Base-by-base conservation (phyloP, 257 asterid species). In the Plantago ovata region DNA sequence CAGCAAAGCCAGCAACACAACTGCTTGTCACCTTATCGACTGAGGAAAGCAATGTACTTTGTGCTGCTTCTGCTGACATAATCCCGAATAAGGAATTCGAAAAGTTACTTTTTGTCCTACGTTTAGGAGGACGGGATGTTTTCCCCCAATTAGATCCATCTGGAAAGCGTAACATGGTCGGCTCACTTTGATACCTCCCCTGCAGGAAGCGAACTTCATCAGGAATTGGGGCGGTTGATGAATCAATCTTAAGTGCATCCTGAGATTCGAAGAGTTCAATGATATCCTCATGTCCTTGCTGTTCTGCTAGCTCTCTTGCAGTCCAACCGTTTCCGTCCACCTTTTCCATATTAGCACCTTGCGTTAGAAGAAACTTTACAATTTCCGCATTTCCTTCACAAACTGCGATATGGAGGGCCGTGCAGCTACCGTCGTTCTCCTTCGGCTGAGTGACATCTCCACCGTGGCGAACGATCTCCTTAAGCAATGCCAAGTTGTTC, bases 221-320 rank as follows among this genome's bases (percentile, higher is more conserved):
- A 8, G 64, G 57, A 23, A 56, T 40, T 1, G 76, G 12, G 23
- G 32, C 62, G 14, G 22, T 19, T 10, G n/a, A n/a, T n/a, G n/a
- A n/a, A n/a, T 64, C 72, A 0, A 21, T 39, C 43, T 54, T 66
- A 16, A 52, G 23, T 36, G 15, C 59, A 45, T 66, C 38, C n/a
- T 28, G 46, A 24, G 75, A 74, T 53, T 43, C 63, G 6, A 83
- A 80, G 13, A 83, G 76, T 1, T 66, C 48, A n/a, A 56, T 61
- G 3, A 83, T 80, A 0, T 77, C 83, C 11, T 80, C 81, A 7
- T 80, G 87, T 3, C 85, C 85, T 59, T 83, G 87, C 61, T 80
- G 84, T 38, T 73, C 87, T 0, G 84, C 84, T 38, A 83, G 70
- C 22, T 53, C 77, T 33, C 78, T 43, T 0, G 91, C 44, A 7